Percentiles rank a stretch among this genome's conserved stretches.
Conservation (phyloP, 2,329 filamentous ascomycete genomes). For the Rosellinia necatrix region DNA sequence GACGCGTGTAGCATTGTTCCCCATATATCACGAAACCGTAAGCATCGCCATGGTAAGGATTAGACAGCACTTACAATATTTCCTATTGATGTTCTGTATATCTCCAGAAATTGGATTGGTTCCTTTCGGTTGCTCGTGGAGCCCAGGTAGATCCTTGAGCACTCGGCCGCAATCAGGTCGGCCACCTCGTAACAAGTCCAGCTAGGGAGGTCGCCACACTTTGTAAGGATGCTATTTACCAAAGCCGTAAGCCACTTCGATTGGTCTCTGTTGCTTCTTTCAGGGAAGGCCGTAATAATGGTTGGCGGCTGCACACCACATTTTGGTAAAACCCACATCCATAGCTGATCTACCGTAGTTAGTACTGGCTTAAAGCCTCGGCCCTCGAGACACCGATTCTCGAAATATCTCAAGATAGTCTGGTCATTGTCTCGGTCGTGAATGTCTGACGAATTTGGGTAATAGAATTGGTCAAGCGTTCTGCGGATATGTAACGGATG, state of each 20-base stretch:
- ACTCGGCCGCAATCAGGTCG: not conserved
- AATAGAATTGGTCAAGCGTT: slow-evolving; percentile 6
- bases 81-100: not conserved
- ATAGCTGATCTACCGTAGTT: slow-evolving; percentile 6
- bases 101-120: not conserved
- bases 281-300: slow-evolving; percentile 3
- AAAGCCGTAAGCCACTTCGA: not conserved
- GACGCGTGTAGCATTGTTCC: not conserved
- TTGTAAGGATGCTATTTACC: not conserved
- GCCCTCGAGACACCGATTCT: not conserved
- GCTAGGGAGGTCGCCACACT: not conserved
- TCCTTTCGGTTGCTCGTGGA: not conserved
- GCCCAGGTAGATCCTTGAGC: not conserved
- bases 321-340: slow-evolving; percentile 4
- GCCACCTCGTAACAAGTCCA: not conserved
- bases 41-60: not conserved
- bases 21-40: not conserved
- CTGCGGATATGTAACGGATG: slow-evolving; percentile 4
- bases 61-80: not conserved
- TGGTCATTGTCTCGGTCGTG: not conserved
- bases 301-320: not conserved
- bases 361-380: not conserved
- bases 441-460: not conserved
- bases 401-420: not conserved
- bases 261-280: not conserved